A percentile compares a stretch with the other conserved stretches of the same genome.
Conservation (phyloP, 2,329 filamentous ascomycete species). For the Aphanocladium album region DNA sequence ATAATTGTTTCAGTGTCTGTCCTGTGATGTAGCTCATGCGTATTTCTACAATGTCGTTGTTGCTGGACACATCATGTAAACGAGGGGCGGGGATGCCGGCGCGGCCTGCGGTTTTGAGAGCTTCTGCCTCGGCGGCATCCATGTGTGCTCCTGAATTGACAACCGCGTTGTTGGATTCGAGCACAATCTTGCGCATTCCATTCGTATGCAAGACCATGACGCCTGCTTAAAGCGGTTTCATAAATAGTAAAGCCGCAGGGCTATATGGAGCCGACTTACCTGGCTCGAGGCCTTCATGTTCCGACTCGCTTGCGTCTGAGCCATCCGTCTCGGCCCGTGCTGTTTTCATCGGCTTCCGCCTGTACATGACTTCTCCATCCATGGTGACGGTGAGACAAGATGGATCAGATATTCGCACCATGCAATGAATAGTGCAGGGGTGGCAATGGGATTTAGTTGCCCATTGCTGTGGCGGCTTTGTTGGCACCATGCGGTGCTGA, state of each 20-base stretch:
- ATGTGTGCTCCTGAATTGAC: slow-evolving; percentile 24
- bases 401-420: no score
- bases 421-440: no score
- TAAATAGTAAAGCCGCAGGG: background rate
- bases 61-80: slow-evolving; percentile 15
- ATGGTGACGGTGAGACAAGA: background rate
- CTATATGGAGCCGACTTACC: slow-evolving; percentile 14
- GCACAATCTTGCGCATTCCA: slow-evolving; percentile 20
- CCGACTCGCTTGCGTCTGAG: slow-evolving; percentile 15
- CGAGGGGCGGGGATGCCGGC: slow-evolving; percentile 21
- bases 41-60: slow-evolving; percentile 13
- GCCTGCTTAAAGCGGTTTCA: slow-evolving; percentile 14
- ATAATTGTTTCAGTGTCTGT: slow-evolving; percentile 22
- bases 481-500: no score
- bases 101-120: slow-evolving; percentile 17
- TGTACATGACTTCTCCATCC: background rate
- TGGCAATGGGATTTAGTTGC: no score
- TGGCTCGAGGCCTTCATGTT: slow-evolving; percentile 21
- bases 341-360: background rate
- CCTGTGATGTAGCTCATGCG: slow-evolving; percentile 24
- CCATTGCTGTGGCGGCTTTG: no score
- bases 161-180: slow-evolving; percentile 20
- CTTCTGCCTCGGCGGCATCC: slow-evolving; percentile 22
- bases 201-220: slow-evolving; percentile 19
- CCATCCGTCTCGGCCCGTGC: background rate